Evolutionary conservation across 495 filamentous ascomycete genomes (phyloP), one percentile per base, ranked within the genome.

Genomic region (Aspergillus sclerotioniger): DNA sequence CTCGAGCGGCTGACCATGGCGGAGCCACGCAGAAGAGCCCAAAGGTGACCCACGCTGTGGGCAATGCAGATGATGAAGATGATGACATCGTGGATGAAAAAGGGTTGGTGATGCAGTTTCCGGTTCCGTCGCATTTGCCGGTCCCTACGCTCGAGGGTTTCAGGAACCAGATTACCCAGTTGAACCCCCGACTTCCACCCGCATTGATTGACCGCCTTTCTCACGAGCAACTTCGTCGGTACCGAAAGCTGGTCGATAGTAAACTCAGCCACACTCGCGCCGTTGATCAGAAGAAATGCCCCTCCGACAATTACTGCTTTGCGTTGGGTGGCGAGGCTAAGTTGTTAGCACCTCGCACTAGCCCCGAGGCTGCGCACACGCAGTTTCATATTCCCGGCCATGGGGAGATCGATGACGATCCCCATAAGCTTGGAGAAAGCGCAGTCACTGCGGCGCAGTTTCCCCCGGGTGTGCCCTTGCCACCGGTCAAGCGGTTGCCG

Each of bases 131-230:
- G 2, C 67, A 71, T 28, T 61, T 76, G n/a, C 88, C 89, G 54
- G 77, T 86, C 20, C 91, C 93, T 5, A 93, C 84, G 8, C 71
- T 84, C 16, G 83, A 86, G 51, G 91, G 92, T 5, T 96, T 96
- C 72, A 85, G 84, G 59, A 74, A 81, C 10, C 90, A 96, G 69
- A 82, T 95, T 17, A 74, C 83, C 58, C 77, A 84, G 61, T 71
- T 91, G 32, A 92, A 92, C 62, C 90, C 91, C 12, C 76, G 78
- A 4, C 68, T 89, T n/a, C 77, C 83, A 49, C 80, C 75, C 16
- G 90, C 82, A 65, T 75, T 97, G 62, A 81, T 93, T 16, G 87
- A 93, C n/a, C 85, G 93, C 45, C 87, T 96, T 61, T 90, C 88
- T 0, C 76, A 87, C 56, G 90, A 96, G 64, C 90, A 96, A 64